Evolutionary conservation across 208 protist species (phyloP).

Genomic region (Leishmania tropica): DNA sequence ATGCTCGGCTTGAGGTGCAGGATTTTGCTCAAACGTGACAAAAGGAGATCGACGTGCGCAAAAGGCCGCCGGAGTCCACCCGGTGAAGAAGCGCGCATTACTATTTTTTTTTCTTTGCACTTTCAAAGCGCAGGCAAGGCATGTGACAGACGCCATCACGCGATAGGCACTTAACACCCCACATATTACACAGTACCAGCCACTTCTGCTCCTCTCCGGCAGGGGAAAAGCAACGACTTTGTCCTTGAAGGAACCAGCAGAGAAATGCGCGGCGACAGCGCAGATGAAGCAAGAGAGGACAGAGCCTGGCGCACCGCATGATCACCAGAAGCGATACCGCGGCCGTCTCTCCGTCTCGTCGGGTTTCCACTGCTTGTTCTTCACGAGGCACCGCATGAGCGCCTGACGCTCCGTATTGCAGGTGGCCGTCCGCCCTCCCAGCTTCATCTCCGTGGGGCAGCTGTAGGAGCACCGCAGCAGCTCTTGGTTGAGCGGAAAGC

Average conservation of each 20-base stretch:
- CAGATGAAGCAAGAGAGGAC: not conserved
- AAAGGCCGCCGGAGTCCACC: not conserved
- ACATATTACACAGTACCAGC: not conserved
- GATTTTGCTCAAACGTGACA: not conserved
- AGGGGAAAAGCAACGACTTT: not conserved
- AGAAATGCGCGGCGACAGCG: not conserved
- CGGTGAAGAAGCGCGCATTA: not conserved
- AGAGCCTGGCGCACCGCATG: not conserved
- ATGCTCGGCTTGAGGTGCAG: not conserved
- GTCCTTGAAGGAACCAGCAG: not conserved
- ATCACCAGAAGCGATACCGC: constrained; percentile 62
- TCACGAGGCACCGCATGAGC: constrained; percentile 73
- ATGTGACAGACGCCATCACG: not conserved
- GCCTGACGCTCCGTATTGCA: constrained; percentile 67
- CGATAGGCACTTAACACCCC: not conserved
- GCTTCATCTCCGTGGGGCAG: constrained; percentile 75
- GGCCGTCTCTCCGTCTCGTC: constrained; percentile 3
- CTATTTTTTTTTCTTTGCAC: not conserved
- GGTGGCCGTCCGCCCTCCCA: constrained; percentile 63
- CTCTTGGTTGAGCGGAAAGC: constrained; percentile 46
- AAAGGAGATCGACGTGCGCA: not conserved
- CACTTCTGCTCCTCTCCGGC: not conserved
- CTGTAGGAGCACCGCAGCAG: constrained; percentile 58
- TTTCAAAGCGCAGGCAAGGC: not conserved
- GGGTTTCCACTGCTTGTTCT: constrained; percentile 66